A percentile compares a stretch with the other conserved stretches of the same genome.
Evolutionary conservation across 768 basidiomycete genomes (phyloP).

Genomic region (Lentinula sp.): DNA sequence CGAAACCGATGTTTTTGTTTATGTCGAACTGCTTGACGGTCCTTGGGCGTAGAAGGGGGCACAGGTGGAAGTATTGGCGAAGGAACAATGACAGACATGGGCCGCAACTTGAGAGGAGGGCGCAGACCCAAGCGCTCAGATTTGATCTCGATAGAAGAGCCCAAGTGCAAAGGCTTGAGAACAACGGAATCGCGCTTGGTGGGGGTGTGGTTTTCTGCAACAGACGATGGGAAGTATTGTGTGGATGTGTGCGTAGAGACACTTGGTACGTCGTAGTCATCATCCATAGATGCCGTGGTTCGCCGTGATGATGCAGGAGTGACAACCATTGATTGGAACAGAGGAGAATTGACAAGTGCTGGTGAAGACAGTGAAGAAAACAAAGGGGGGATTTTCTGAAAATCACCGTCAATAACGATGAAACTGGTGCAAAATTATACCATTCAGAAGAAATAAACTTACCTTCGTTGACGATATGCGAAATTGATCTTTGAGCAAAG

Average conservation of each 20-base stretch:
- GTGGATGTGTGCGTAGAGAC: too few species aligned
- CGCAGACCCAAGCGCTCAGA: background rate
- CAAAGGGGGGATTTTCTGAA: background rate
- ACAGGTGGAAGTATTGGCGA: background rate
- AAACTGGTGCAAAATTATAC: background rate
- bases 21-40: background rate
- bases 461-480: conserved; percentile 12
- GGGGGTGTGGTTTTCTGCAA: background rate
- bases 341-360: background rate
- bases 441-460: background rate
- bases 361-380: background rate
- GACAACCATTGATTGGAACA: background rate
- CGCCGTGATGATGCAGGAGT: background rate
- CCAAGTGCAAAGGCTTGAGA: background rate
- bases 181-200: background rate
- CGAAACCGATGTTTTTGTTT: background rate
- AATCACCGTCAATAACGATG: background rate
- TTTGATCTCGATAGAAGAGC: background rate
- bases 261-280: background rate
- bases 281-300: background rate
- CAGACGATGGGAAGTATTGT: too few species aligned
- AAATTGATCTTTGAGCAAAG: conserved; percentile 10
- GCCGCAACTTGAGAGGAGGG: background rate
- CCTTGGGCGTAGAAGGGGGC: background rate
- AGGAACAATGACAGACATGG: background rate